These are phyloP conservation scores for Mollisia scopiformis DNA, from an alignment of 2,329 filamentous ascomycete genomes.

Conservation along the genomic window DNA sequence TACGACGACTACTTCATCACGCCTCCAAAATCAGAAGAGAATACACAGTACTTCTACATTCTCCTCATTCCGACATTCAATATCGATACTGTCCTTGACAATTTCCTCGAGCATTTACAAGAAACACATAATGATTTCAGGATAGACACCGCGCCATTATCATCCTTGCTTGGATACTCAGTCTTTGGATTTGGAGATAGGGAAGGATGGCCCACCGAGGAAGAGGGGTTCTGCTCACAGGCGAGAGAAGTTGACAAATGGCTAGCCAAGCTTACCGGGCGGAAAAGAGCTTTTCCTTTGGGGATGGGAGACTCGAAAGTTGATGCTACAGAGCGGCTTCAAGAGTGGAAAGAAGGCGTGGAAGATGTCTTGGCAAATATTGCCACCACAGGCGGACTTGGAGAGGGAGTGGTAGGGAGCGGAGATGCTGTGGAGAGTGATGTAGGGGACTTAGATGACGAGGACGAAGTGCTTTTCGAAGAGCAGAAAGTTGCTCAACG, in stretches of 20 bases:
- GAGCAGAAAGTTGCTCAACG: constrained; percentile 46
- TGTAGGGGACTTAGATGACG: constrained; percentile 68
- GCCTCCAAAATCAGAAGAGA: constrained; percentile 62
- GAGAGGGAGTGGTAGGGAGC: constrained; percentile 74
- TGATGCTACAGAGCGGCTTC: constrained; percentile 67
- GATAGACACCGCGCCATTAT: constrained; percentile 86
- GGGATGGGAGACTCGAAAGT: constrained; percentile 85
- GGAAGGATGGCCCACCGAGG: constrained; percentile 89
- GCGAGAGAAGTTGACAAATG: constrained; percentile 89
- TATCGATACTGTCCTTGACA: constrained; percentile 89
- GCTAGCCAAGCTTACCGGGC: constrained; percentile 92
- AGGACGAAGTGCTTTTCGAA: constrained; percentile 54
- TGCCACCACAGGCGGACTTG: constrained; percentile 60
- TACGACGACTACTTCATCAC: constrained; percentile 91
- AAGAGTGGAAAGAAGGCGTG: constrained; percentile 80
- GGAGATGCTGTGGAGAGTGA: constrained; percentile 86
- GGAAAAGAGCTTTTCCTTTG: constrained; percentile 85
- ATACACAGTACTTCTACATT: constrained; percentile 74
- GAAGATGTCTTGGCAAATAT: constrained; percentile 69
- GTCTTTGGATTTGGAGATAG: constrained; percentile 94
- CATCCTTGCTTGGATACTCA: constrained; percentile 78
- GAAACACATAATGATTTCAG: constrained; percentile 97
- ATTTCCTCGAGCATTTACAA: constrained; percentile 81
- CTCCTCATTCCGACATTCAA: constrained; percentile 90
- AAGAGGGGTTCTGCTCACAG: constrained; percentile 91